Evolutionary conservation across 164 flowering plant genomes (phyloP).

Genomic region (Aristolochia californica): DNA sequence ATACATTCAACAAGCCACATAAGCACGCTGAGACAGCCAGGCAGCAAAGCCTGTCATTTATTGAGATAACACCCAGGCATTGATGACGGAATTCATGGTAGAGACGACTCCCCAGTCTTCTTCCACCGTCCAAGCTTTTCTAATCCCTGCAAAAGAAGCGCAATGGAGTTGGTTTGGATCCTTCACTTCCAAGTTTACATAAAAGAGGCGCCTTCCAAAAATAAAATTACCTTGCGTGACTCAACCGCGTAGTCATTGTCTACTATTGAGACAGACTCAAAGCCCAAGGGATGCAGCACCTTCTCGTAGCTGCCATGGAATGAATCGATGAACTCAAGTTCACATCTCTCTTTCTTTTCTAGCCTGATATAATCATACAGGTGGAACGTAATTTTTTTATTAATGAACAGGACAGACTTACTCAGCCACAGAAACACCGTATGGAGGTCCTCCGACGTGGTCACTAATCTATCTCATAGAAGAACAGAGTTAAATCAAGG

Average conservation of each 20-base stretch:
- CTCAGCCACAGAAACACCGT: constrained; percentile 55
- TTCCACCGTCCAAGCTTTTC: constrained; percentile 65
- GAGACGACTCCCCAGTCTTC: constrained; percentile 18
- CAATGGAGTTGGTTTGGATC: too few relatives aligned
- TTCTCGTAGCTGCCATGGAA: constrained; percentile 46
- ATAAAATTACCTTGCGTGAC: constrained; percentile 43
- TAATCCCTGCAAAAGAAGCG: constrained; percentile 26
- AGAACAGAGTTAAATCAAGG: too few relatives aligned
- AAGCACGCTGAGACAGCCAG: too few relatives aligned
- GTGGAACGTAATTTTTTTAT: too few relatives aligned
- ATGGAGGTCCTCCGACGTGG: constrained; percentile 74
- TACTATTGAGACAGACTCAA: constrained; percentile 33
- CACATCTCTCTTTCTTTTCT: too few relatives aligned
- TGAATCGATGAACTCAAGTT: too few relatives aligned
- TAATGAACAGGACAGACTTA: too few relatives aligned
- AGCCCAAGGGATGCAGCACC: constrained; percentile 52
- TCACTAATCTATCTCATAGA: constrained; percentile 39
- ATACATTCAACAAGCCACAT: too few relatives aligned
- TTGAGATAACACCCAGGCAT: too few relatives aligned
- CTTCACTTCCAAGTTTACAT: neutral
- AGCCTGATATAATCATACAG: too few relatives aligned
- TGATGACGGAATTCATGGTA: constrained; percentile 9
- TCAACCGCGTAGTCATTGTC: constrained; percentile 57
- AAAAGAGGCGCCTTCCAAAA: neutral
- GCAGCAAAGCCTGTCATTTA: too few relatives aligned